phyloP scores from a whole-genome alignment of 768 basidiomycete species.

The Dendrothele bispora region DNA sequence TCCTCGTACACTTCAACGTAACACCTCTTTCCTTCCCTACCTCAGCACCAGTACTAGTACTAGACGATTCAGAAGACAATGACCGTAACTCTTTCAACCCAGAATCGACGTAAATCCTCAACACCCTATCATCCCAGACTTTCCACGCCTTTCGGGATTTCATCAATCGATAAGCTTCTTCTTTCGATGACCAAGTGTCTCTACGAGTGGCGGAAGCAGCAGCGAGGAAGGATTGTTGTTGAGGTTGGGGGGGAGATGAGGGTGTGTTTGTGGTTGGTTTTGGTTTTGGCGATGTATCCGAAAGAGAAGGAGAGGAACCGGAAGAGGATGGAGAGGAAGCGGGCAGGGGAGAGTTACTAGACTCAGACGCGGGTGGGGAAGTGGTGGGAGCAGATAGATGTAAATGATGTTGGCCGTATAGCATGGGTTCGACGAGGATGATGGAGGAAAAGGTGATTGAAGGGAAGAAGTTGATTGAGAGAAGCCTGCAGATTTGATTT shows the following conservation, averaged over 20 bases:
- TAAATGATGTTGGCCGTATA: too few species aligned
- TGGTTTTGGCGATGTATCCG: too few species aligned
- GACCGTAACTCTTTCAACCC: not conserved
- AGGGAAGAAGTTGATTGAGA: constrained; percentile 42
- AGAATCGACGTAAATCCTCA: constrained; percentile 44
- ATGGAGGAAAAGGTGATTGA: constrained; percentile 35
- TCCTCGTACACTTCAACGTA: constrained; percentile 46
- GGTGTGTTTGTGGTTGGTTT: constrained; percentile 24
- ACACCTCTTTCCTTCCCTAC: constrained; percentile 45
- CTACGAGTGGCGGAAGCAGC: constrained; percentile 37
- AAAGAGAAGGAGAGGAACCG: too few species aligned
- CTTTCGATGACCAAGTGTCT: constrained; percentile 52
- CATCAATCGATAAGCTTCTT: constrained; percentile 43
- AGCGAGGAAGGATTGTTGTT: constrained; percentile 20
- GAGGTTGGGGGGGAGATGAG: not conserved
- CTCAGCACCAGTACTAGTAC: too few species aligned
- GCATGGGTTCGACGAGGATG: constrained; percentile 49
- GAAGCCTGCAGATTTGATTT: constrained; percentile 28
- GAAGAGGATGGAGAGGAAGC: too few species aligned
- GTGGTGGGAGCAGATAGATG: too few species aligned
- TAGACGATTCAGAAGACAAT: constrained; percentile 1
- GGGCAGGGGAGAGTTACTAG: too few species aligned
- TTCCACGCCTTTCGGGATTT: constrained; percentile 40
- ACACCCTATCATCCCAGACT: constrained; percentile 49
- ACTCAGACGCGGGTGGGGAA: too few species aligned